phyloP scores from a whole-genome alignment of 352 stramenopile species.

The Plasmopara halstedii region DNA sequence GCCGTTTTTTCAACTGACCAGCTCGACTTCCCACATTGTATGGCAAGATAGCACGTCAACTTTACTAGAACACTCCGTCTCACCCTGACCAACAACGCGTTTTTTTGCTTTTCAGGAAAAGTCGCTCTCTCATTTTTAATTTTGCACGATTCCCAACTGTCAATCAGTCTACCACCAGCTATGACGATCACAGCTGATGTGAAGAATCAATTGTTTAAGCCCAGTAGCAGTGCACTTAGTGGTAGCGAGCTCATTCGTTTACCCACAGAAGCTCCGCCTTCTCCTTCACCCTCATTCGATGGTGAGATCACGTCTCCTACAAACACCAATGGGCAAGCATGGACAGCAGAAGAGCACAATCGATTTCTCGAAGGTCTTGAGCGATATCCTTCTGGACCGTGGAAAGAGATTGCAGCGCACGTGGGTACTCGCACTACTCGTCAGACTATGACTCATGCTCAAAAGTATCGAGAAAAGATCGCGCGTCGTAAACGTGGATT shows the following conservation, averaged over 20 bases:
- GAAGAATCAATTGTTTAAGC: conserved; percentile 40
- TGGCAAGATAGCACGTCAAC: conserved; percentile 14
- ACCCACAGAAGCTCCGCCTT: conserved; percentile 14
- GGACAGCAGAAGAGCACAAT: conserved; percentile 45
- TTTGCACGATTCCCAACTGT: background rate
- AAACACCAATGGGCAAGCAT: conserved; percentile 28
- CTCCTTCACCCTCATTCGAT: conserved; percentile 3
- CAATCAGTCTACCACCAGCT: too few species aligned
- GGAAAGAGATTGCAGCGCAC: conserved; percentile 51
- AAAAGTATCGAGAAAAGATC: conserved; percentile 57
- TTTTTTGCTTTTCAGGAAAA: background rate
- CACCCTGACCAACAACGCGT: conserved; percentile 6
- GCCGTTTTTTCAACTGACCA: conserved; percentile 7
- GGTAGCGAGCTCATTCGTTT: conserved; percentile 29
- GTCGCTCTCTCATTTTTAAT: background rate
- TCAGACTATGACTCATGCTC: conserved; percentile 51
- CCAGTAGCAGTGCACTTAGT: conserved; percentile 1
- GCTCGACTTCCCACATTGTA: conserved; percentile 12
- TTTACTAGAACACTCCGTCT: conserved; percentile 4
- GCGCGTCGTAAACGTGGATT: conserved; percentile 38
- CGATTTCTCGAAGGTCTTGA: conserved; percentile 54
- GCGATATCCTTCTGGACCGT: conserved; percentile 51
- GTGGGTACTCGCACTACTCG: conserved; percentile 49
- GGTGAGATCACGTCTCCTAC: conserved; percentile 10
- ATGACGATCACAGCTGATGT: conserved; percentile 46